Evolutionary conservation across 78 protist genomes (phyloP), one percentile per base, ranked within the genome.

Genomic region (Guillardia theta): DNA sequence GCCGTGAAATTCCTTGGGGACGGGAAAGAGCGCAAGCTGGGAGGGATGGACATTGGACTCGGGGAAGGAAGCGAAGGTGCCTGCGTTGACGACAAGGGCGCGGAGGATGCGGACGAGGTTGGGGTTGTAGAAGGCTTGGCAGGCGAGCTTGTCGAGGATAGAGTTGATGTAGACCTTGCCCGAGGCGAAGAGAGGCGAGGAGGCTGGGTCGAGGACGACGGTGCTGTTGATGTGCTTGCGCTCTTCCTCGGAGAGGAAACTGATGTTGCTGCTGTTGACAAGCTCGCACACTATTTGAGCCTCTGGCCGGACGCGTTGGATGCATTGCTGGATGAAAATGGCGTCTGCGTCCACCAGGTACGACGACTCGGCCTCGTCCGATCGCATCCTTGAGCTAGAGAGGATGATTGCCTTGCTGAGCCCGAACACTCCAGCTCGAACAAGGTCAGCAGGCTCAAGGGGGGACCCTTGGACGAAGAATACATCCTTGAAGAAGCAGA

Each of bases 121-220:
- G 36, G 21, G 54, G 90, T 80, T 80, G 90, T 80, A 80, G 90
- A 27, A 80, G 50, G 90, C 90, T 30, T 80, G 90, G 90, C 90
- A 80, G 4, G 90, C 6, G 36, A 80, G 50, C 53, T 12, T 39
- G 90, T 80, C 90, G 45, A 80, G 50, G 45, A 80, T 30, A 19
- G 54, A 1, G 58, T 39, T 39, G 36, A 80, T 44, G 50, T 80
- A 80, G 33, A 80, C 90, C 46, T 9, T 37, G 19, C 90, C 90
- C 2, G 54, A 46, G 6, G 90, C 90, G 10, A 80, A 50, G 58
- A 50, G 58, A 50, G 58, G 58, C 30, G 58, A 15, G 58, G 58
- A 15, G 58, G 30, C 58, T 10, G 70, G 39, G 70, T 58, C n/a
- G n/a, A n/a, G n/a, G n/a, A n/a, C n/a, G n/a, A n/a, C n/a, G n/a